Conservation (phyloP, 139 green algal genomes). For the Monoraphidium neglectum region DNA sequence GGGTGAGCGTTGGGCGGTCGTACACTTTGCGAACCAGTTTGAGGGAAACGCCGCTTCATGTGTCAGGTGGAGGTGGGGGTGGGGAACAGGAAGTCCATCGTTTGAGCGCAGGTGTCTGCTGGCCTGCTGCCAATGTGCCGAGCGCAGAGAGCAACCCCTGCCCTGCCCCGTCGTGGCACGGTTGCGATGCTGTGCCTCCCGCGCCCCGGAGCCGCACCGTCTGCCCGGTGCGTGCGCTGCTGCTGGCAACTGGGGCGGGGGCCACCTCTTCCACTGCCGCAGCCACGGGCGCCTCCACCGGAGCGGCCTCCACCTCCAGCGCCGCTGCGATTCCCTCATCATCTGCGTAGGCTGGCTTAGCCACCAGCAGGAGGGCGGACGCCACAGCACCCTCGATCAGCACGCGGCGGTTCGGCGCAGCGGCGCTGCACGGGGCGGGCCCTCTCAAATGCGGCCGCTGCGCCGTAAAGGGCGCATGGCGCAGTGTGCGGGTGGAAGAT, state of each 20-base stretch:
- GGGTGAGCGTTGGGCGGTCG: not conserved
- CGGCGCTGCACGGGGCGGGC: no score
- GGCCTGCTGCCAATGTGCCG: no score
- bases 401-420: no score
- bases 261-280: not conserved
- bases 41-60: not conserved
- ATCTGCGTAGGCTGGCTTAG: not conserved
- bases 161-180: not conserved
- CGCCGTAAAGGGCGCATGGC: no score
- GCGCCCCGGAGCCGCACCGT: no score
- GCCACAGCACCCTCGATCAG: no score
- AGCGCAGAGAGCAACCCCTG: not conserved
- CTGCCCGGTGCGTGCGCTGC: not conserved
- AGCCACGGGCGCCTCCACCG: no score
- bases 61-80: not conserved
- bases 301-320: not conserved
- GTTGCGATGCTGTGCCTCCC: not conserved
- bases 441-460: no score
- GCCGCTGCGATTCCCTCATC: not conserved
- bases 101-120: no score
- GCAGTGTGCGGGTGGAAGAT: no score
- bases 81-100: not conserved
- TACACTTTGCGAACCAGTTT: not conserved
- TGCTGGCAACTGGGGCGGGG: not conserved
- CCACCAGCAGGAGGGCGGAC: no score